Evolutionary conservation across 1,284 basidiomycete species (phyloP), one percentile per base, ranked within the genome.

Genomic region (Leccinum solheimii): DNA sequence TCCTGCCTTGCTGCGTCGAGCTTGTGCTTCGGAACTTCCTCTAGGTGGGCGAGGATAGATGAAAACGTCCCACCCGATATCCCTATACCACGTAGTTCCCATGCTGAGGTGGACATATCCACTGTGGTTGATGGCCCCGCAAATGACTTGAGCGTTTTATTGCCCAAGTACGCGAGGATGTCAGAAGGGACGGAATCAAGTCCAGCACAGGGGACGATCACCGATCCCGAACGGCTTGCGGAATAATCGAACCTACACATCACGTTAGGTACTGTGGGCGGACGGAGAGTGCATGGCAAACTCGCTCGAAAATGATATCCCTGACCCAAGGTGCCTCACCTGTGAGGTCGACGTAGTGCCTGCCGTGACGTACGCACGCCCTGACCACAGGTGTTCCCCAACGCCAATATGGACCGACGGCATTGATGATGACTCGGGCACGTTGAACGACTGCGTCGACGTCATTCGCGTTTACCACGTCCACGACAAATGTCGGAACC

Each of bases 1-100:
- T 80, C 79, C 21, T 62, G 65, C 5, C 56, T 67, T 3, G 80
- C 68, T 45, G 76, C 74, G 7, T 66, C 69, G 14, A 75, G 57
- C 50, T 80, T 76, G 3, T 78, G 62, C 13, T 67, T 67, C 0
- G 87, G 83, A 2, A 85, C 74, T 0, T 85, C 77, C 52, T 84
- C 83, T 2, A 86, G 45, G 14, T 73, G 62, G 1, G 80, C 71
- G 43, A 90, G 74, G 1, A 83, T 69, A 1, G 87, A 84, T 14
- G 79, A 78, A 16, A 91, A 69, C 0, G 91, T 89, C 7, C 94
- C 94, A 1, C 90, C 90, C 0, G 90, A 92, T 2, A 90, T 65
- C 6, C 81, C 80, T 19, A 55, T 72, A 11, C 86, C 84, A 1
- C 72, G 73, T 19, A 87, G 27, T 8, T 74, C 70, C 71, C 85